Conservation (phyloP, 2,329 filamentous ascomycete species). For the Pseudopyricularia cyperi region DNA sequence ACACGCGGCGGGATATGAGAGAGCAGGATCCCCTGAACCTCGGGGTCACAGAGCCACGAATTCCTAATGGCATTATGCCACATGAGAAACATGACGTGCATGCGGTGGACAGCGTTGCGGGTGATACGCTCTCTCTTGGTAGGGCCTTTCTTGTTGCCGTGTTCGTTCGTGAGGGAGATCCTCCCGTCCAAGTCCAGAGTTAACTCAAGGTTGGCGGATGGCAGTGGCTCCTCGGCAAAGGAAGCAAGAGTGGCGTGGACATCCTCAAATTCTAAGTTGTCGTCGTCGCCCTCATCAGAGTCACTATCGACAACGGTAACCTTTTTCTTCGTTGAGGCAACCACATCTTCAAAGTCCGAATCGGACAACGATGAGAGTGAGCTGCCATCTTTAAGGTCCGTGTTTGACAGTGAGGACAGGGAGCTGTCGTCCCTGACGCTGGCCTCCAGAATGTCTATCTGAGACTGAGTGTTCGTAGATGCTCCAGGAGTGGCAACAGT, state of each 20-base stretch:
- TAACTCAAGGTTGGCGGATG: constrained; percentile 59
- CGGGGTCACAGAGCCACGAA: constrained; percentile 65
- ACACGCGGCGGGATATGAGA: constrained; percentile 57
- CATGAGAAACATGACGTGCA: constrained; percentile 78
- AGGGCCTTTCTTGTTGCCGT: constrained; percentile 63
- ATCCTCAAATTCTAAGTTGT: constrained; percentile 51
- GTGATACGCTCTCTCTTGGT: constrained; percentile 74
- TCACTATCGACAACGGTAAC: constrained; percentile 12
- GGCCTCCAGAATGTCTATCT: constrained; percentile 22
- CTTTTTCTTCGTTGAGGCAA: constrained; percentile 22
- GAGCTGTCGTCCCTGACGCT: constrained; percentile 34
- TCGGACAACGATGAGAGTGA: constrained; percentile 32
- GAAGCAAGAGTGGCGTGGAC: constrained; percentile 26
- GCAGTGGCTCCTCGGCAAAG: constrained; percentile 29
- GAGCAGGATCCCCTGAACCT: constrained; percentile 63
- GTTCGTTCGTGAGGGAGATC: constrained; percentile 47
- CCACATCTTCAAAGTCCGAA: constrained; percentile 41
- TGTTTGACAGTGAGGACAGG: constrained; percentile 29
- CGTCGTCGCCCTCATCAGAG: constrained; percentile 30
- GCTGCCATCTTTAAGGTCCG: constrained; percentile 36
- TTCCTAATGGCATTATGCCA: constrained; percentile 86
- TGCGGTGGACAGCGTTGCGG: constrained; percentile 66
- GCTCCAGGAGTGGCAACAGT: constrained; percentile 30
- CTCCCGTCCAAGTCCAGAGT: constrained; percentile 49
- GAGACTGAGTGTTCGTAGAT: constrained; percentile 24